phyloP scores from a whole-genome alignment of 2,329 filamentous ascomycete species.

The Talaromyces sp. region DNA sequence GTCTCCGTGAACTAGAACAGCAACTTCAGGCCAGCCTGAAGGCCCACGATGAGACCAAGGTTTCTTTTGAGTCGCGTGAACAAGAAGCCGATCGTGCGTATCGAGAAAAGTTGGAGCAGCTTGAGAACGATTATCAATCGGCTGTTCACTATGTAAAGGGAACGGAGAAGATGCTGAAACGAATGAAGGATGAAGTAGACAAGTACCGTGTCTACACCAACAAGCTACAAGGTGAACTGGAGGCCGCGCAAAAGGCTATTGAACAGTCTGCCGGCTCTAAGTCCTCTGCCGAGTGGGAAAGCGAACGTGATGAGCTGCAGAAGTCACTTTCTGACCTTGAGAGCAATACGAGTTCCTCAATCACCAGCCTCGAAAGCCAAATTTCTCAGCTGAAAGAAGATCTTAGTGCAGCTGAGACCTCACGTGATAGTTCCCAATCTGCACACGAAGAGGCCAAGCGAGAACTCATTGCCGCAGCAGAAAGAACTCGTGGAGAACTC shows the following conservation, averaged over 20 bases:
- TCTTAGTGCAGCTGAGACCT: conserved; percentile 59
- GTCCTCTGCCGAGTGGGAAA: conserved; percentile 64
- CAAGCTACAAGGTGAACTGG: conserved; percentile 77
- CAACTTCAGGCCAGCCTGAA: conserved; percentile 74
- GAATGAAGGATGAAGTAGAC: conserved; percentile 95
- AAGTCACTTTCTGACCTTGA: conserved; percentile 67
- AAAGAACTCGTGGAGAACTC: conserved; percentile 62
- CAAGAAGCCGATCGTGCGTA: conserved; percentile 86
- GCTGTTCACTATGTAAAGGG: conserved; percentile 97
- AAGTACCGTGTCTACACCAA: conserved; percentile 85
- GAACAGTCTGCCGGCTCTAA: conserved; percentile 37
- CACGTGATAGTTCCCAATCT: conserved; percentile 64
- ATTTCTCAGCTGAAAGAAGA: conserved; percentile 66
- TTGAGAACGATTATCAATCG: conserved; percentile 96
- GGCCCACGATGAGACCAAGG: conserved; percentile 80
- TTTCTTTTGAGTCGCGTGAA: conserved; percentile 70
- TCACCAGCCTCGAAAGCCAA: conserved; percentile 66
- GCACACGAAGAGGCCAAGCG: conserved; percentile 51
- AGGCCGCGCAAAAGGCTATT: conserved; percentile 56
- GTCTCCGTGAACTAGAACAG: conserved; percentile 79
- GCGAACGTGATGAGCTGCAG: conserved; percentile 65
- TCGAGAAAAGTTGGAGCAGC: conserved; percentile 85
- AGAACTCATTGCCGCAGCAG: conserved; percentile 53
- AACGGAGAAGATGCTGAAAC: conserved; percentile 97
- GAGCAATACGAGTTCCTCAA: conserved; percentile 61